Evolutionary conservation across 345 rosid genomes (phyloP), one percentile per base, ranked within the genome.

Genomic region (Moricandia arvensis): DNA sequence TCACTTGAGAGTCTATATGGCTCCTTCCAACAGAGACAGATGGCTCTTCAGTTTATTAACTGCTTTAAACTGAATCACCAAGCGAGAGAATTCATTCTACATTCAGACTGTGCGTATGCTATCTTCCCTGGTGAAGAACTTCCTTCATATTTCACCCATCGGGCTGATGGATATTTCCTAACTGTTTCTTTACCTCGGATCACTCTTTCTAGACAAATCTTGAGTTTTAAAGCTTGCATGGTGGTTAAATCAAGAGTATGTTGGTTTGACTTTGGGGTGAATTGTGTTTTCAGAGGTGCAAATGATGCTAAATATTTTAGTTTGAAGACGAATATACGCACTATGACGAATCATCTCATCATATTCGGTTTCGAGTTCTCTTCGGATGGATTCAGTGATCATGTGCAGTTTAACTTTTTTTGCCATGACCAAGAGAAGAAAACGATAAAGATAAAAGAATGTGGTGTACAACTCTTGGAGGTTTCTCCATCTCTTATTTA

Each of bases 401-500:
- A 17, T 16, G 29, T 62, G 66, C 47, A 62, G 66, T 35, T 62
- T 34, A 15, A 62, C 2, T 34, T 62, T 62, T 34, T 62, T 35
- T 62, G 66, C 47, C 47, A 0, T 4, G 66, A 34, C 66, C 29
- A 17, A 1, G 17, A 5, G 9, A 62, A 62, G 47, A 11, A 34
- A 34, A 17, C 1, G 8, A 62, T 62, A 35, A 9, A 17, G 66
- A 34, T 62, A 62, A 62, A 34, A 17, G 47, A 62, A 17, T 34
- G 47, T 0, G 47, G 66, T 62, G 6, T 62, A 62, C 47, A 17
- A 17, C 66, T 62, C 66, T 62, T 62, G 29, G 66, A 34, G n/a
- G n/a, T n/a, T n/a, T n/a, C n/a, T n/a, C n/a, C n/a, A n/a, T n/a
- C n/a, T n/a, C n/a, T n/a, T n/a, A n/a, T n/a, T 0, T 15, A 17